phyloP scores from a whole-genome alignment of 768 basidiomycete species.

The Chalciporus chontae region DNA sequence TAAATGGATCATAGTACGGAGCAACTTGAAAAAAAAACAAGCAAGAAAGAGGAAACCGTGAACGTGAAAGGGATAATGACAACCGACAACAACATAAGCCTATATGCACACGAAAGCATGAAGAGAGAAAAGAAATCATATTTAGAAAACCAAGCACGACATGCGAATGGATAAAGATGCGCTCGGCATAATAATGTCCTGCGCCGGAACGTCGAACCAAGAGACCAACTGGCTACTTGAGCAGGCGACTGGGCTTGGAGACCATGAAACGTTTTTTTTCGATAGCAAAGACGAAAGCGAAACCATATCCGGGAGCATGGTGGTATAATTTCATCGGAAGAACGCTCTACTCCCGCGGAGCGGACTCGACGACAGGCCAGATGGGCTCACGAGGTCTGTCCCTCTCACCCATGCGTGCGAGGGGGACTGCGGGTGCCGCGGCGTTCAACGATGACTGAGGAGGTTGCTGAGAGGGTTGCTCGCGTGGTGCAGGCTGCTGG shows the following conservation, averaged over 20 bases:
- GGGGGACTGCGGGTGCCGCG: constrained; percentile 16
- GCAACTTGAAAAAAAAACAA: constrained; percentile 6
- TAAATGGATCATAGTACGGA: constrained; percentile 15
- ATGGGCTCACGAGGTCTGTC: constrained; percentile 27
- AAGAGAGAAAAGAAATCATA: constrained; percentile 21
- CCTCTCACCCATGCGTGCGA: constrained; percentile 25
- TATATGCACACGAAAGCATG: constrained; percentile 30
- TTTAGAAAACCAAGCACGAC: constrained; percentile 27
- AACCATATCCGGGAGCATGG: constrained; percentile 15
- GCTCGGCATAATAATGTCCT: constrained; percentile 29
- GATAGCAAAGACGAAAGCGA: constrained; percentile 32
- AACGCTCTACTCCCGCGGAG: constrained; percentile 25
- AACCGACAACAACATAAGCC: constrained; percentile 19
- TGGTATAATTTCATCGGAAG: constrained; percentile 11
- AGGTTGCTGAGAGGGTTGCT: constrained; percentile 25
- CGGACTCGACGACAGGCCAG: constrained; percentile 28
- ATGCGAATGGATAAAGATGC: constrained; percentile 18
- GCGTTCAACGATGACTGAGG: constrained; percentile 16
- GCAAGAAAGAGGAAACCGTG: constrained; percentile 6
- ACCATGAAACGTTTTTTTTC: constrained; percentile 13
- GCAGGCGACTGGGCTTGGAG: constrained; percentile 16
- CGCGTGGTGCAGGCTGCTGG: constrained; percentile 25
- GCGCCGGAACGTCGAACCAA: constrained; percentile 11
- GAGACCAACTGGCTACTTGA: constrained; percentile 11
- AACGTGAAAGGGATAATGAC: constrained; percentile 26